A percentile compares a stretch with the other conserved stretches of the same genome.
Evolutionary conservation across 2,329 filamentous ascomycete genomes (phyloP).

Genomic region (Sphaceloma murrayae): DNA sequence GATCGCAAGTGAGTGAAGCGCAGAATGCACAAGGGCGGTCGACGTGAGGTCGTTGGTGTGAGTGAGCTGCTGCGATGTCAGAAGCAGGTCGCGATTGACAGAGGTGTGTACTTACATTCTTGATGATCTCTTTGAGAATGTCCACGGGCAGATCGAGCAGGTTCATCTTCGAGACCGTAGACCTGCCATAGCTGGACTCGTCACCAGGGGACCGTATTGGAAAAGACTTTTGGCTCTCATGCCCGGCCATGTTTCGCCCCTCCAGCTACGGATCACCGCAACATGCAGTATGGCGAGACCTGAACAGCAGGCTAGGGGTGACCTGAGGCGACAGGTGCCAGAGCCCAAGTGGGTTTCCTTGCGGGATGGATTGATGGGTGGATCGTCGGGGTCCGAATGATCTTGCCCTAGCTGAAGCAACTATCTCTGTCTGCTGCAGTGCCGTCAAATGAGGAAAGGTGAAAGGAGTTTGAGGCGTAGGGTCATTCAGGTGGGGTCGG

Average conservation of each 20-base stretch:
- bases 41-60: conserved; percentile 75
- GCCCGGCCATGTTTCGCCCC: neutral
- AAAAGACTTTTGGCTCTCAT: neutral
- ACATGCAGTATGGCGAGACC: neutral
- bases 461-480: no score
- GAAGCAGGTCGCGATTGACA: conserved; percentile 12
- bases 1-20: conserved; percentile 63
- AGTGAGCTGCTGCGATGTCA: conserved; percentile 50
- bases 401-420: no score
- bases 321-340: no score
- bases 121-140: conserved; percentile 66
- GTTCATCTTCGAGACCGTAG: neutral
- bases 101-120: conserved; percentile 51
- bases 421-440: no score
- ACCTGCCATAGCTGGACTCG: neutral
- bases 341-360: no score
- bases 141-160: conserved; percentile 70
- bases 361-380: no score
- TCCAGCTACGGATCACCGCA: neutral
- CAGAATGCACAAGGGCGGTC: conserved; percentile 67
- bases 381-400: no score
- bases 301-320: no score
- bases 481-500: no score
- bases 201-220: neutral
- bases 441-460: no score